phyloP scores from a whole-genome alignment of 495 filamentous ascomycete genomes.

The Penicillium flavigenum region DNA sequence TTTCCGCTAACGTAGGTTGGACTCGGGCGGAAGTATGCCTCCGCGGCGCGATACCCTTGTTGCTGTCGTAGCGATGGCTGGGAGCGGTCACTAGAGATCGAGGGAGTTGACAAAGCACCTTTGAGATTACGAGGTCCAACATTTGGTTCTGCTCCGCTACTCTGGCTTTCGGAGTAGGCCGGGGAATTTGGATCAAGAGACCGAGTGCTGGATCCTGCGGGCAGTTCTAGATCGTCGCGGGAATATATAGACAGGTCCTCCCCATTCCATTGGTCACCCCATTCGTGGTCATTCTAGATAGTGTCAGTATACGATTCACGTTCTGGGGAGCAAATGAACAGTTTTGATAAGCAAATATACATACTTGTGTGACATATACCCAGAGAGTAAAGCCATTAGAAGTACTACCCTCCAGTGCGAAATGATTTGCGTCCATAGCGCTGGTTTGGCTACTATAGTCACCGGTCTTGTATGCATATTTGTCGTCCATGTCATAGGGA shows the following conservation, averaged over 20 bases:
- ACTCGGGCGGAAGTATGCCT: constrained; percentile 85
- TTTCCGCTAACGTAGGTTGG: constrained; percentile 73
- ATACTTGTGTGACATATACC: constrained; percentile 75
- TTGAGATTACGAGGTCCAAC: constrained; percentile 72
- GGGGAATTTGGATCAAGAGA: constrained; percentile 52
- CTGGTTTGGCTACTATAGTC: constrained; percentile 91
- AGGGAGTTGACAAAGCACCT: constrained; percentile 65
- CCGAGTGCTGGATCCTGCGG: constrained; percentile 28
- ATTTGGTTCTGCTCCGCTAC: constrained; percentile 52
- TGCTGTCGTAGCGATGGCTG: constrained; percentile 45
- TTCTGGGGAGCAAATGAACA: not conserved
- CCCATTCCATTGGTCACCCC: constrained; percentile 96
- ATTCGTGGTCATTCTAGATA: constrained; percentile 74
- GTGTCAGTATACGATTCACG: constrained; percentile 4
- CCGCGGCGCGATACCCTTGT: constrained; percentile 81
- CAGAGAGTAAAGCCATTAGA: constrained; percentile 86
- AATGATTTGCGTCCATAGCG: constrained; percentile 97
- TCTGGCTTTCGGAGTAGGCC: constrained; percentile 58
- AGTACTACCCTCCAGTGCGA: constrained; percentile 77
- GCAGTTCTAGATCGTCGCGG: constrained; percentile 71
- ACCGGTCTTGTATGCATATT: constrained; percentile 92
- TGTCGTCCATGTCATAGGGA: constrained; percentile 97
- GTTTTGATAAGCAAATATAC: constrained; percentile 16
- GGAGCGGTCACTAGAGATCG: constrained; percentile 61
- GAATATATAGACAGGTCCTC: constrained; percentile 94